These are phyloP conservation scores for Boletellus ananas DNA, from an alignment of 768 basidiomycete genomes.

Conservation along the genomic window DNA sequence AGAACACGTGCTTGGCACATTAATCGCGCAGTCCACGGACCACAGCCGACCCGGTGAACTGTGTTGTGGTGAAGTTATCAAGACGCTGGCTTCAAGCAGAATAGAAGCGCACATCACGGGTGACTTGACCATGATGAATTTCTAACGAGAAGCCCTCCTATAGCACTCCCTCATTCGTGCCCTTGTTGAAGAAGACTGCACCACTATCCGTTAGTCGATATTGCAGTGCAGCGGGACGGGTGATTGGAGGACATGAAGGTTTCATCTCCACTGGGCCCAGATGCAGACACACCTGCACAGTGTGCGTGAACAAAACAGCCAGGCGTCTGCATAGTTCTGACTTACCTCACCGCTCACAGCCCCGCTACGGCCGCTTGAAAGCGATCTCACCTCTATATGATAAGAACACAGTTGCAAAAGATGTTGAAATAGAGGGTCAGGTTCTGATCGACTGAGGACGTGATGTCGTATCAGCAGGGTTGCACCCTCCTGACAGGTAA, in stretches of 20 bases:
- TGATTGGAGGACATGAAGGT: slow-evolving; percentile 37
- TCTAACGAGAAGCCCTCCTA: slow-evolving; percentile 23
- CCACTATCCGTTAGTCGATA: slow-evolving; percentile 67
- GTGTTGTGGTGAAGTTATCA: no score
- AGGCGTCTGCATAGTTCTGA: not conserved
- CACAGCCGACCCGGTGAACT: not conserved
- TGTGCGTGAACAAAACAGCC: not conserved
- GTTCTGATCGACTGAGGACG: slow-evolving; percentile 47
- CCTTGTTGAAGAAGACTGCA: slow-evolving; percentile 67
- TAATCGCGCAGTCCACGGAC: no score
- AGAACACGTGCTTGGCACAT: not conserved
- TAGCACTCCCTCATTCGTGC: slow-evolving; percentile 63
- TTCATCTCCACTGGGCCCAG: slow-evolving; percentile 41
- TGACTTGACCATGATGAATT: not conserved
- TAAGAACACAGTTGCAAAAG: slow-evolving; percentile 62
- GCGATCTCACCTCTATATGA: slow-evolving; percentile 67
- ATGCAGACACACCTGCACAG: slow-evolving; percentile 58
- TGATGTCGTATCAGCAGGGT: slow-evolving; percentile 67
- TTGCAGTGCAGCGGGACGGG: slow-evolving; percentile 57
- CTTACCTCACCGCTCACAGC: slow-evolving; percentile 73
- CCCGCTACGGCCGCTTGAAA: slow-evolving; percentile 74
- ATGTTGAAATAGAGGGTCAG: slow-evolving; percentile 56
- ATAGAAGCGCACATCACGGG: no score
- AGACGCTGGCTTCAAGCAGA: no score
- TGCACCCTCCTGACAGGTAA: slow-evolving; percentile 40